Conservation (phyloP, 2,329 filamentous ascomycete genomes). For the Fusarium stilboides region DNA sequence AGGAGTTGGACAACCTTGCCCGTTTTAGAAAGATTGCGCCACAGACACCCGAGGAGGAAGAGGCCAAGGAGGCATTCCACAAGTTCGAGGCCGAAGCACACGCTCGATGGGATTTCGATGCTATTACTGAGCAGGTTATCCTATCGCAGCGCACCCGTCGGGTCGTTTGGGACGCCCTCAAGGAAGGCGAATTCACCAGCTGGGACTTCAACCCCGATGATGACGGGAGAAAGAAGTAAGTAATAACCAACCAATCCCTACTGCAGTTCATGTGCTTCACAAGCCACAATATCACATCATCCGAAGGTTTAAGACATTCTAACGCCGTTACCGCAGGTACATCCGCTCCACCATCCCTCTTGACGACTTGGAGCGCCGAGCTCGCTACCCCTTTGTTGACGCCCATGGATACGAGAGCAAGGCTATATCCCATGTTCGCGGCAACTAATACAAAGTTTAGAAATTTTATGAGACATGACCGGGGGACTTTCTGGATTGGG, state of each 20-base stretch:
- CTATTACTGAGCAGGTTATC: slow-evolving; percentile 82
- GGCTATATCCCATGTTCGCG: slow-evolving; percentile 56
- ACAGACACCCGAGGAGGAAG: slow-evolving; percentile 61
- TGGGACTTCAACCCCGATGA: slow-evolving; percentile 90
- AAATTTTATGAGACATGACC: slow-evolving; percentile 23
- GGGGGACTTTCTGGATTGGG: slow-evolving; percentile 3
- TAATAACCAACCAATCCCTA: slow-evolving; percentile 29
- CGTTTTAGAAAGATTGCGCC: slow-evolving; percentile 59
- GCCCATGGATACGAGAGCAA: slow-evolving; percentile 65
- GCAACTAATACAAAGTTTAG: slow-evolving; percentile 9
- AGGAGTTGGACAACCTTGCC: slow-evolving; percentile 83
- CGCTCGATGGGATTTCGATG: slow-evolving; percentile 84
- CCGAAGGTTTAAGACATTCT: slow-evolving; percentile 49
- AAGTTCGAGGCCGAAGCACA: slow-evolving; percentile 82
- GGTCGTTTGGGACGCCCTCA: slow-evolving; percentile 85
- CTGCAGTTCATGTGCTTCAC: slow-evolving; percentile 24
- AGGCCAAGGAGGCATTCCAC: slow-evolving; percentile 66
- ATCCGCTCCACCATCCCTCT: slow-evolving; percentile 88
- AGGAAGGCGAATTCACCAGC: slow-evolving; percentile 80
- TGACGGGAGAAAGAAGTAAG: slow-evolving; percentile 76
- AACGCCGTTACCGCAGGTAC: slow-evolving; percentile 70
- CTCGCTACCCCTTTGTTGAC: slow-evolving; percentile 79
- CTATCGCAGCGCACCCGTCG: slow-evolving; percentile 83
- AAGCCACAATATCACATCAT: slow-evolving; percentile 49
- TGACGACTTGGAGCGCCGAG: slow-evolving; percentile 83